Evolutionary conservation across 345 rosid species (phyloP).

Genomic region (Citrus maxima): DNA sequence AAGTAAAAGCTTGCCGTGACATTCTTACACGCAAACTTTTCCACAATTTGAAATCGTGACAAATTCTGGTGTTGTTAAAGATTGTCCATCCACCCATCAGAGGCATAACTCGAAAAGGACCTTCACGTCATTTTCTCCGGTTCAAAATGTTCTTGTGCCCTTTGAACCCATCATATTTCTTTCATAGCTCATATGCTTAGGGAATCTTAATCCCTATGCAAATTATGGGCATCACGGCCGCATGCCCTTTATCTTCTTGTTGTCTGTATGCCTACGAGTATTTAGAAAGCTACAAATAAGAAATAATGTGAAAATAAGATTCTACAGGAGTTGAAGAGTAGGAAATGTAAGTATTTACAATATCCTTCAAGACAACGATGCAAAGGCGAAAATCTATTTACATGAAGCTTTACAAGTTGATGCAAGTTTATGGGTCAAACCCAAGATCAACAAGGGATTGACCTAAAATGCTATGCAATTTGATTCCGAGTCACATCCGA

Average conservation of each 20-base stretch:
- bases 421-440: slow-evolving; percentile 1
- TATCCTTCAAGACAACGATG: not conserved
- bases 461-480: slow-evolving; percentile 6
- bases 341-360: slow-evolving; percentile 8
- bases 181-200: not conserved
- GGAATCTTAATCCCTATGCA: not conserved
- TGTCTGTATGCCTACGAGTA: too few relatives aligned
- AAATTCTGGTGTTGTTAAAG: not conserved
- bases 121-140: not conserved
- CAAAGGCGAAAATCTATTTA: slow-evolving; percentile 18
- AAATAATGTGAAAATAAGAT: not conserved
- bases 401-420: slow-evolving; percentile 26
- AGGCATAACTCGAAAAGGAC: not conserved
- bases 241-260: not conserved
- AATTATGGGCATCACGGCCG: not conserved
- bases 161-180: not conserved
- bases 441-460: slow-evolving; percentile 30
- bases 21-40: not conserved
- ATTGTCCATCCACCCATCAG: not conserved
- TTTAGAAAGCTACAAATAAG: not conserved
- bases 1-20: not conserved
- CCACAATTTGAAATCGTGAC: slow-evolving; percentile 1
- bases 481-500: not conserved
- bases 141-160: not conserved
- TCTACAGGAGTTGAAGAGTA: not conserved